These are phyloP conservation scores for Mucor lusitanicus DNA, from an alignment of 371 early-diverging fungal genomes.

Conservation along the genomic window DNA sequence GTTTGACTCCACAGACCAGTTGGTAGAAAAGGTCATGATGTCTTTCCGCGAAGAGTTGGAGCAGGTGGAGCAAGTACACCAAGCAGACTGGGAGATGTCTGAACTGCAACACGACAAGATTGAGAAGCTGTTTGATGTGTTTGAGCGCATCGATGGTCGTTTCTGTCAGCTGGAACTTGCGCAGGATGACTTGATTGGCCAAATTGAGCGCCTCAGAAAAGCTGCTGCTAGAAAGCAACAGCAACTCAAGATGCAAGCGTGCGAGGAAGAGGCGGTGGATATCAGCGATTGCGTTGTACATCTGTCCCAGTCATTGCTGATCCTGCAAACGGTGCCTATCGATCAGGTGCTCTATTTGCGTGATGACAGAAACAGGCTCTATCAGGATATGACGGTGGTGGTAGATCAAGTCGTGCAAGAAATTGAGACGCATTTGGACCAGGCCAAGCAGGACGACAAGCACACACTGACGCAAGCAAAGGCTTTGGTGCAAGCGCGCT, in stretches of 20 bases:
- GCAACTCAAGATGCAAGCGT: neutral
- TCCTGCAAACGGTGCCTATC: slow-evolving; percentile 34
- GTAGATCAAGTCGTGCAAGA: slow-evolving; percentile 20
- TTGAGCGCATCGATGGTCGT: slow-evolving; percentile 47
- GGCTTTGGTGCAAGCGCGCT: slow-evolving; percentile 16
- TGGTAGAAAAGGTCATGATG: slow-evolving; percentile 55
- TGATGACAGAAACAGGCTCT: slow-evolving; percentile 32
- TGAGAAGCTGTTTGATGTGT: slow-evolving; percentile 48
- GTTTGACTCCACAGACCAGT: slow-evolving; percentile 57
- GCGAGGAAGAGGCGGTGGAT: slow-evolving; percentile 6
- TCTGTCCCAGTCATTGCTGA: slow-evolving; percentile 30
- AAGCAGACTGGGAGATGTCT: slow-evolving; percentile 46
- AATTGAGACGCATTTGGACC: neutral
- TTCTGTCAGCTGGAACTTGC: slow-evolving; percentile 40
- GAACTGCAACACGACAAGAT: slow-evolving; percentile 42
- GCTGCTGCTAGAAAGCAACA: slow-evolving; percentile 5
- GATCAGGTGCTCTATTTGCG: slow-evolving; percentile 30
- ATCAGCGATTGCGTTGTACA: slow-evolving; percentile 20
- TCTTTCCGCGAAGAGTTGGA: slow-evolving; percentile 58
- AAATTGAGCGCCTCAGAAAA: slow-evolving; percentile 35
- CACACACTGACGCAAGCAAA: neutral
- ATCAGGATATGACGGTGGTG: slow-evolving; percentile 26
- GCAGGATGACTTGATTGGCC: slow-evolving; percentile 37
- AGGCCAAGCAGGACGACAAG: neutral
- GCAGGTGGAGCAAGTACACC: slow-evolving; percentile 49